Base-by-base conservation (phyloP, 148 eudicot species). In the Rhododendron williamsianum region DNA sequence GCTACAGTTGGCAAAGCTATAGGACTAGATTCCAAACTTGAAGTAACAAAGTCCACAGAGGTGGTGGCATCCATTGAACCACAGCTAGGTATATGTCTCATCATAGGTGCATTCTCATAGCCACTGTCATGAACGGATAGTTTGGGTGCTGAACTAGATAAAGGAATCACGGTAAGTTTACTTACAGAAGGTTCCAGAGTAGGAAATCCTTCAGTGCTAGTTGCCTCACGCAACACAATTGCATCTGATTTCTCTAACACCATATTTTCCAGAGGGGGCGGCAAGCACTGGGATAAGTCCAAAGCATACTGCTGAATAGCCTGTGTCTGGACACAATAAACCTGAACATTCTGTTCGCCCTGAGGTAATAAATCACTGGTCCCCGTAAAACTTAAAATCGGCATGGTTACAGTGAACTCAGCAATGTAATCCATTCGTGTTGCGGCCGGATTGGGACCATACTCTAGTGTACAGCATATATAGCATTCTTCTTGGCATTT, bases 231-330 rank as follows among this genome's bases (percentile, higher is more conserved):
- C 67, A 95, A 91, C 77, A 91, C 84, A 85, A 85, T 85, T 56
- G 98, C 92, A 79, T 94, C 93, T 21, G 92, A 88, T 88, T 89
- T 95, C 77, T 97, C 98, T 85, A 90, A 79, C 60, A 88, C 86
- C 46, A 84, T 79, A 86, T 88, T 91, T 21, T 92, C 98, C 84
- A 94, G 35, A 12, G 98, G 94, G 9, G 98, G 95, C 46, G 98
- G 99, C 89, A 97, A 88, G 87, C 99, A 95, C 88, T 90, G 98
- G n/a, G 94, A 93, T 58, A 94, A 89, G 85, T 97, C 98, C 91
- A 97, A 85, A 83, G 98, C 99, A 91, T 97, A 97, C 92, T 97
- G 98, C 87, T 97, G 99, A 89, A 97, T 97, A 87, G 99, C 99
- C 86, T 97, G 99, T 81, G 99, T 95, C 88, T 97, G 99, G 73